phyloP scores from a whole-genome alignment of 2,329 filamentous ascomycete genomes.

The Calonectria multiphialidica region DNA sequence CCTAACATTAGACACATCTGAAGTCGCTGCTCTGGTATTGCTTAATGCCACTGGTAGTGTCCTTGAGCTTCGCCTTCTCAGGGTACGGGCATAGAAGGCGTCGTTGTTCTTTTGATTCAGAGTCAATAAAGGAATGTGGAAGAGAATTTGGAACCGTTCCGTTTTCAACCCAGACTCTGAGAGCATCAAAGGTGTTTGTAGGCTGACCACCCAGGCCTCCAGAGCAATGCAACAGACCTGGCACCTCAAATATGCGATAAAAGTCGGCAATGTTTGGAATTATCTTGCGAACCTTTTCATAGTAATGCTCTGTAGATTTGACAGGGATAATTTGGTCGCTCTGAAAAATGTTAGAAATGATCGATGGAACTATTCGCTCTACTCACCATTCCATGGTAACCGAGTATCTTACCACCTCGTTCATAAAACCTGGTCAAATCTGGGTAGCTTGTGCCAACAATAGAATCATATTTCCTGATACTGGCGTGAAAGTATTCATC shows the following conservation, averaged over 20 bases:
- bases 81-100: constrained; percentile 9
- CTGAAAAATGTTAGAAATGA: background rate
- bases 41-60: background rate
- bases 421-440: constrained; percentile 6
- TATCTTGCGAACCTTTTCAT: background rate
- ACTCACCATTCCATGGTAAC: constrained; percentile 17
- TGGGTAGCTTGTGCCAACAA: background rate
- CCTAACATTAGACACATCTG: background rate
- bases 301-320: background rate
- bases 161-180: constrained; percentile 11
- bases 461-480: background rate
- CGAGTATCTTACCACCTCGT: constrained; percentile 7
- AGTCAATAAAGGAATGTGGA: background rate
- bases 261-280: background rate
- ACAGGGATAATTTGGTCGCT: constrained; percentile 12
- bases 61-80: background rate
- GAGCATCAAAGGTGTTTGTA: constrained; percentile 2
- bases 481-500: background rate
- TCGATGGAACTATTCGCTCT: background rate
- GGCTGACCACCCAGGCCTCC: constrained; percentile 8
- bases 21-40: background rate
- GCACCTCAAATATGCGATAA: constrained; percentile 11
- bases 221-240: constrained; percentile 7
- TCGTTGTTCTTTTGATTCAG: background rate
- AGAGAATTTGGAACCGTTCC: constrained; percentile 9